Evolutionary conservation across 2,329 filamentous ascomycete genomes (phyloP).

Genomic region (Beauveria rudraprayagi): DNA sequence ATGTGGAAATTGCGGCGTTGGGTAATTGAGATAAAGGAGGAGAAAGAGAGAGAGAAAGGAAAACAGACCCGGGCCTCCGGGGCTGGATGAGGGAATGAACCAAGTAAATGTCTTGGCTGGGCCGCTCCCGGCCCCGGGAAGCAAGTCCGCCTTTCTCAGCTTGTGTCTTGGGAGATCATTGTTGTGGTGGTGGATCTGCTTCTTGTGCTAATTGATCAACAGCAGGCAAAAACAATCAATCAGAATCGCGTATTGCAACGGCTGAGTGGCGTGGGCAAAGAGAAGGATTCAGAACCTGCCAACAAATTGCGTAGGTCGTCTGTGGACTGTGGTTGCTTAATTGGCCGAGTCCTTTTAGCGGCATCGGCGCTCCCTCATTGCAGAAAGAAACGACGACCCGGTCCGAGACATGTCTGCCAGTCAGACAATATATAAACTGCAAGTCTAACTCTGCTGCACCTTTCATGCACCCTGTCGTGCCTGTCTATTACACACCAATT

Average conservation of each 20-base stretch:
- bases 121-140: background rate
- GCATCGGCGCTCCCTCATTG: background rate
- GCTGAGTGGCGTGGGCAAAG: too few relatives aligned
- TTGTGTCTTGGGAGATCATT: too few relatives aligned
- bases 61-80: slow-evolving; percentile 1
- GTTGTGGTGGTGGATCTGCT: too few relatives aligned
- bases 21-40: background rate
- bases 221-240: too few relatives aligned
- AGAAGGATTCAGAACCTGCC: too few relatives aligned
- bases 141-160: background rate
- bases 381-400: background rate
- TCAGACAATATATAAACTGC: background rate
- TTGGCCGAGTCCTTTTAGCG: background rate
- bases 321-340: background rate
- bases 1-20: background rate
- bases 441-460: background rate
- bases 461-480: background rate
- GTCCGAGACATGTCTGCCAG: background rate
- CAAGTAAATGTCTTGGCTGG: background rate
- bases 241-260: too few relatives aligned
- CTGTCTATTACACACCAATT: too few relatives aligned
- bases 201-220: too few relatives aligned
- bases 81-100: background rate
- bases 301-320: background rate
- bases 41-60: background rate